Evolutionary conservation across 768 basidiomycete genomes (phyloP).

Genomic region (Macrolepiota fuliginosa): DNA sequence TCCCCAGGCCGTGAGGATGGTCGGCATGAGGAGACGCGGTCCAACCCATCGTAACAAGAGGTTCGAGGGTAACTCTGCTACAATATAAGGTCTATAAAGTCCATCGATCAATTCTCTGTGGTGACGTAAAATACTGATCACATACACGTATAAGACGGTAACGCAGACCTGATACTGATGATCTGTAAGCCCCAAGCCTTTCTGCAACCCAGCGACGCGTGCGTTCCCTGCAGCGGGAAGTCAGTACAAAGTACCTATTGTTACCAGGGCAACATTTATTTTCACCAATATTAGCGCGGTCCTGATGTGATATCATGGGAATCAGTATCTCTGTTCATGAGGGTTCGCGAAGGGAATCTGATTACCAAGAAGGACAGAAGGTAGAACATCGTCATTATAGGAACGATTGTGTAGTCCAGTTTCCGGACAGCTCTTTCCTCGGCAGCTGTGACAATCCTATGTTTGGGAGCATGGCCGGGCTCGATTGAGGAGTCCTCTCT

Average conservation of each 20-base stretch:
- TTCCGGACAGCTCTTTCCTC: slow-evolving; percentile 23
- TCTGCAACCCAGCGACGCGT: slow-evolving; percentile 48
- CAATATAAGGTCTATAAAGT: slow-evolving; percentile 36
- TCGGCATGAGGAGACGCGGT: slow-evolving; percentile 45
- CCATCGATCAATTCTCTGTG: neutral
- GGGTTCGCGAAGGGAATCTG: neutral
- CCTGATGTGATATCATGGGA: slow-evolving; percentile 22
- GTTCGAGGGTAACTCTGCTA: slow-evolving; percentile 48
- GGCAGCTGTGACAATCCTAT: slow-evolving; percentile 15
- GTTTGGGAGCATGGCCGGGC: neutral
- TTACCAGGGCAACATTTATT: neutral
- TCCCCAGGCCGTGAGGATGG: slow-evolving; percentile 50
- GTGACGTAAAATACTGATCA: neutral
- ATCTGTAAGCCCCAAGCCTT: slow-evolving; percentile 35
- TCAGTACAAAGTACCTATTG: neutral
- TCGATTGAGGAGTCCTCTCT: neutral
- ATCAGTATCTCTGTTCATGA: neutral
- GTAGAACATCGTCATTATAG: slow-evolving; percentile 37
- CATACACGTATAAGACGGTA: slow-evolving; percentile 32
- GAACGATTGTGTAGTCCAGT: slow-evolving; percentile 31
- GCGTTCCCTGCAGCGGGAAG: slow-evolving; percentile 34
- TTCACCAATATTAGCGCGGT: slow-evolving; percentile 35
- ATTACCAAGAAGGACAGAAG: slow-evolving; percentile 34
- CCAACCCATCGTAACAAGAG: slow-evolving; percentile 42
- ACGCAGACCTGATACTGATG: slow-evolving; percentile 35